Percentiles rank a stretch among this genome's conserved stretches.
phyloP scores from a whole-genome alignment of 1,284 basidiomycete species.

The Puccinia horiana region DNA sequence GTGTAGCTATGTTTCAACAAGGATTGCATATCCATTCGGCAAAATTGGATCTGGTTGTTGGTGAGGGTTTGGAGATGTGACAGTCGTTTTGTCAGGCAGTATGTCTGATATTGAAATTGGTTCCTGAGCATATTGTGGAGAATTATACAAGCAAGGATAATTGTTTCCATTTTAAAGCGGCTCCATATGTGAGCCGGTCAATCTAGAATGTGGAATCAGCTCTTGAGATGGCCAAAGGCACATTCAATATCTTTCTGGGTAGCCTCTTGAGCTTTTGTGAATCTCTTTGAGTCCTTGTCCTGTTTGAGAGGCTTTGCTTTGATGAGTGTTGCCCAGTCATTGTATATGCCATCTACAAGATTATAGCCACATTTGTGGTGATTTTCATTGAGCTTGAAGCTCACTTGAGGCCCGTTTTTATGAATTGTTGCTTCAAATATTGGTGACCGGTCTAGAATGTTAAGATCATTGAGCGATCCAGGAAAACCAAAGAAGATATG shows the following conservation, averaged over 20 bases:
- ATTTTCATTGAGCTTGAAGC: slow-evolving; percentile 7
- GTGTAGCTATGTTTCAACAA: neutral
- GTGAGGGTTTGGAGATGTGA: neutral
- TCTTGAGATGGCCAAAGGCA: slow-evolving; percentile 10
- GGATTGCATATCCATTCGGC: slow-evolving; percentile 14
- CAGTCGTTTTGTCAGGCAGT: neutral
- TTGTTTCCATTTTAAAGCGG: neutral
- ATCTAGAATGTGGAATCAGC: neutral
- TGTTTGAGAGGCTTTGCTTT: neutral
- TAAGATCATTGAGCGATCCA: slow-evolving; percentile 36
- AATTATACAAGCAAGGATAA: slow-evolving; percentile 4
- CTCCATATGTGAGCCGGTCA: neutral
- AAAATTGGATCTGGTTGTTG: neutral
- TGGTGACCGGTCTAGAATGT: neutral
- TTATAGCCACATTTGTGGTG: slow-evolving; percentile 27
- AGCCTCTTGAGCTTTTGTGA: slow-evolving; percentile 7
- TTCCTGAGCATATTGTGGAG: neutral
- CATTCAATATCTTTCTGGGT: slow-evolving; percentile 12
- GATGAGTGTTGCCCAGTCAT: neutral
- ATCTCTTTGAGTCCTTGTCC: neutral
- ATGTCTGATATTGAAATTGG: neutral
- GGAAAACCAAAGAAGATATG: slow-evolving; percentile 24
- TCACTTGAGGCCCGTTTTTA: neutral
- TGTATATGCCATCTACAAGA: slow-evolving; percentile 6
- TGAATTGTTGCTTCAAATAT: slow-evolving; percentile 13